Evolutionary conservation across 352 stramenopile genomes (phyloP).

Genomic region (Thraustotheca clavata): DNA sequence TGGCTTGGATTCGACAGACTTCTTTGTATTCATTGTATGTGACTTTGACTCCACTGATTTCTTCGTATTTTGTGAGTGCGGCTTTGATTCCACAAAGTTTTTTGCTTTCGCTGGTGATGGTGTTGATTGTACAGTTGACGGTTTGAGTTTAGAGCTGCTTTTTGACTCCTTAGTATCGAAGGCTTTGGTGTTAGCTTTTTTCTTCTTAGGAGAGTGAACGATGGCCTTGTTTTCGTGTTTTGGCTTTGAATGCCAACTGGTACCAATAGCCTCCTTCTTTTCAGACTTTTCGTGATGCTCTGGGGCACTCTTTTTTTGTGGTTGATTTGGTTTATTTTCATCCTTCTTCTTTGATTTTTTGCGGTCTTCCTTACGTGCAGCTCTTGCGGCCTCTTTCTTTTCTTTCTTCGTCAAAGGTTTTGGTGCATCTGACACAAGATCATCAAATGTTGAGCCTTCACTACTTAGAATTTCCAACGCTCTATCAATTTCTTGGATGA

Average conservation of each 20-base stretch:
- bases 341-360: constrained; percentile 5
- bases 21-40: too few species aligned
- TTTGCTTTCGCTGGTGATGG: not conserved
- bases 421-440: not conserved
- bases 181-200: too few species aligned
- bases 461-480: constrained; percentile 37
- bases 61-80: too few species aligned
- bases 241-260: too few species aligned
- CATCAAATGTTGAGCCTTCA: constrained; percentile 4
- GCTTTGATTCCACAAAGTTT: too few species aligned
- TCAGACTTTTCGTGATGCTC: too few species aligned
- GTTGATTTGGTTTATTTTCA: not conserved
- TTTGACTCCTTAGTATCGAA: not conserved
- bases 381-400: not conserved
- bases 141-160: not conserved
- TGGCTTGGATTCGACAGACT: too few species aligned
- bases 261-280: too few species aligned
- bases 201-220: too few species aligned
- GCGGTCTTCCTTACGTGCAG: not conserved
- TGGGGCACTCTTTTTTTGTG: not conserved
- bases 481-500: constrained; percentile 54
- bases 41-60: too few species aligned
- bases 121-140: not conserved
- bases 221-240: too few species aligned
- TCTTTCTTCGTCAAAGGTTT: not conserved